Conservation (phyloP, 257 asterid species). For the Lithospermum erythrorhizon region DNA sequence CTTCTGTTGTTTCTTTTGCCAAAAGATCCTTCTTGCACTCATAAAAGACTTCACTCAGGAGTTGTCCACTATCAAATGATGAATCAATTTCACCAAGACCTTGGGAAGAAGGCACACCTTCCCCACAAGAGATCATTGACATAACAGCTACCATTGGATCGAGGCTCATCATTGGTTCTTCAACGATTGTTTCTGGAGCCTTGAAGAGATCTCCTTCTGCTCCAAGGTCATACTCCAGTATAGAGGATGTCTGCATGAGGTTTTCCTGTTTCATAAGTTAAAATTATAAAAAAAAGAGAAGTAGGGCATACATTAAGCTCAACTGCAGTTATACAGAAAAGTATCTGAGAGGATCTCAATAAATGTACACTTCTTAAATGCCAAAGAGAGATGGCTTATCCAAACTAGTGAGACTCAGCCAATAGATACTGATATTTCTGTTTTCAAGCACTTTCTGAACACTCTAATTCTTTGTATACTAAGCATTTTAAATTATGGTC, state of each 20-base stretch:
- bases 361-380: background rate
- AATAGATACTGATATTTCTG: no score
- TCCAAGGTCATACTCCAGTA: conserved; percentile 70
- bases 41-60: conserved; percentile 69
- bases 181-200: conserved; percentile 63
- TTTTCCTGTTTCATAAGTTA: conserved; percentile 26
- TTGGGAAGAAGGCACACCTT: conserved; percentile 51
- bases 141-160: conserved; percentile 77
- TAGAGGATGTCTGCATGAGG: conserved; percentile 26
- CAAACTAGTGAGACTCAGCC: no score
- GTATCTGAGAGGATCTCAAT: background rate
- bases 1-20: conserved; percentile 69
- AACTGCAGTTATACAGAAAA: background rate
- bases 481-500: background rate
- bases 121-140: conserved; percentile 83
- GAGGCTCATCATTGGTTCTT: conserved; percentile 49
- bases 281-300: conserved; percentile 2
- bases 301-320: background rate
- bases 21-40: conserved; percentile 83
- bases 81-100: conserved; percentile 58
- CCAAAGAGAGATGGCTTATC: background rate
- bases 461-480: no score
- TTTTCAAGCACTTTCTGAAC: no score
- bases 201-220: conserved; percentile 81
- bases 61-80: conserved; percentile 55